Evolutionary conservation across 1,284 basidiomycete species (phyloP).

Genomic region (Cerioporus squamosus): DNA sequence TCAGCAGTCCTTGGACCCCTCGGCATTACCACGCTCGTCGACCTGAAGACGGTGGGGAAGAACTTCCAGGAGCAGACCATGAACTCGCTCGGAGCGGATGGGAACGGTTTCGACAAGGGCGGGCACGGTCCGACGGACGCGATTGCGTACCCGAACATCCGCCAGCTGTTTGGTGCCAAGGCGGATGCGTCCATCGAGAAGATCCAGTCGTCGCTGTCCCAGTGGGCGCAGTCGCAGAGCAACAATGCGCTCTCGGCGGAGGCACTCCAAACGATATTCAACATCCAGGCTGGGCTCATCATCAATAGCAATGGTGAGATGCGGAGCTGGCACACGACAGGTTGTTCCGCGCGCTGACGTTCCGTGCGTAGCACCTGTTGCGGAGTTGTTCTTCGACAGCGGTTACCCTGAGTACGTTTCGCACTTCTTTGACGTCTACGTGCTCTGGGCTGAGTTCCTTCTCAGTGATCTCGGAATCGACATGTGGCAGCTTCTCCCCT

Average conservation of each 20-base stretch:
- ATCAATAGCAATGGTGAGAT: constrained; percentile 45
- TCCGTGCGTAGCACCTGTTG: constrained; percentile 45
- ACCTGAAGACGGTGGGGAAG: constrained; percentile 47
- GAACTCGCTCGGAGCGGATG: constrained; percentile 43
- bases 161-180: constrained; percentile 47
- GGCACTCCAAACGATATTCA: constrained; percentile 45
- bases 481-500: constrained; percentile 59
- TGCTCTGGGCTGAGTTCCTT: constrained; percentile 24
- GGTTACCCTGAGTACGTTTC: constrained; percentile 21
- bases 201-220: constrained; percentile 37
- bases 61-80: constrained; percentile 56
- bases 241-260: constrained; percentile 39
- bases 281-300: constrained; percentile 48
- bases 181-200: constrained; percentile 37
- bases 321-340: background rate
- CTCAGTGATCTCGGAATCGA: constrained; percentile 46
- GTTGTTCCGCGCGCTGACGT: background rate
- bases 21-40: constrained; percentile 41
- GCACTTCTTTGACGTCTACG: background rate
- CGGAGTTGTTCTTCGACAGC: constrained; percentile 38
- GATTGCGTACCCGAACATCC: constrained; percentile 47
- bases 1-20: constrained; percentile 40
- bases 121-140: constrained; percentile 36
- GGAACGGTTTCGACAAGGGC: constrained; percentile 39
- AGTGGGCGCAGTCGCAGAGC: constrained; percentile 49